Evolutionary conservation across 2,329 filamentous ascomycete species (phyloP).

Genomic region (Talaromyces funiculosus): DNA sequence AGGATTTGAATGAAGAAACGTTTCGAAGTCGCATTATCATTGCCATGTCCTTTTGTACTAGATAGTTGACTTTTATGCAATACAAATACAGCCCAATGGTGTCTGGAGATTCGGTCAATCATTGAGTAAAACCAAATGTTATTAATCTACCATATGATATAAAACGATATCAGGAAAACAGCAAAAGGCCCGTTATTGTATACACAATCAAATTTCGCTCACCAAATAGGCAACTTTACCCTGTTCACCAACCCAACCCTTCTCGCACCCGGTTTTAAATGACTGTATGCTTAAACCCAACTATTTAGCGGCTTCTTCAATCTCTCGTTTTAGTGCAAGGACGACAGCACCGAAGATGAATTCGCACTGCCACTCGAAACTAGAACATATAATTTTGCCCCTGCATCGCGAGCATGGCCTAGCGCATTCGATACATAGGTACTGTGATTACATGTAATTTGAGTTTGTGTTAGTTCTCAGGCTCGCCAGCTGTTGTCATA

Average conservation of each 20-base stretch:
- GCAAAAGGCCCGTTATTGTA: not conserved
- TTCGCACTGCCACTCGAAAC: conserved; percentile 56
- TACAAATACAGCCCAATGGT: not conserved
- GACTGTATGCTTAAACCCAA: conserved; percentile 72
- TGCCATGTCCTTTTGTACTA: not conserved
- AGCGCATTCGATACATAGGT: conserved; percentile 75
- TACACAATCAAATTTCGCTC: conserved; percentile 19
- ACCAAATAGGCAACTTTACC: conserved; percentile 34
- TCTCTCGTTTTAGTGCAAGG: conserved; percentile 72
- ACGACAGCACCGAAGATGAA: conserved; percentile 50
- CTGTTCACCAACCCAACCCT: conserved; percentile 35
- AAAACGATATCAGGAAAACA: not conserved
- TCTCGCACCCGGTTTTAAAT: conserved; percentile 66
- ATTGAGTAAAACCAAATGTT: no score
- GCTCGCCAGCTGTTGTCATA: conserved; percentile 68
- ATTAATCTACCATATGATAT: not conserved
- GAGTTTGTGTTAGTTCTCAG: conserved; percentile 78
- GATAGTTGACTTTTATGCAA: not conserved
- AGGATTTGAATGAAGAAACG: not conserved
- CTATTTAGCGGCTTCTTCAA: conserved; percentile 70
- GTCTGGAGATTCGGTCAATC: not conserved
- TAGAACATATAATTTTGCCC: conserved; percentile 70
- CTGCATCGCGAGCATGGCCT: conserved; percentile 66
- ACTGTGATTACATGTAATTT: no score
- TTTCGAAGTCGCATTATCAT: not conserved